Base-by-base conservation (phyloP, 208 protist species). In the Wallacemonas sp. region DNA sequence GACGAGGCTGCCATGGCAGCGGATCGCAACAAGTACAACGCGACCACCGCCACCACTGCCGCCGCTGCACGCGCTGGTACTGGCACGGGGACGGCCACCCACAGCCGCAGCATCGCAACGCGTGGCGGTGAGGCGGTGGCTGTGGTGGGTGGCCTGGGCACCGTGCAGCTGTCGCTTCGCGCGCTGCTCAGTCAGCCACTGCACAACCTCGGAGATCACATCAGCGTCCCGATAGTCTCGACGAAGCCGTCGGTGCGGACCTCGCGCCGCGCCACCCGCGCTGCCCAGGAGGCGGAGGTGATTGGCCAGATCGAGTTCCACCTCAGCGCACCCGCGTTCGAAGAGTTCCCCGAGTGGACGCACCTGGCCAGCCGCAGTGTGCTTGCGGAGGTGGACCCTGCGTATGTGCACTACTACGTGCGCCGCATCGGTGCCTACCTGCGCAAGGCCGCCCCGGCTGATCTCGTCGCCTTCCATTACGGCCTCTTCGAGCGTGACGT, bases 401-500 rank as follows among this genome's bases (percentile, higher is more conserved):
- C 48, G 24, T 90, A 82, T 57, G 78, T 93, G 27, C 78, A 82
- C 38, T 86, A 90, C 79, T 92, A 85, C 72, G 76, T 79, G 54
- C 78, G 68, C 6, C 82, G 90, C 49, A 86, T 95, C 60, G 57
- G 67, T 0, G 62, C 70, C 5, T 86, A 81, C 56, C 80, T 92
- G 64, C 67, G 75, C 30, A 36, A 67, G 21, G 58, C 79, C 69
- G 73, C 70, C 55, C 80, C 85, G 0, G 56, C 55, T 1, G 67
- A 72, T 2, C 67, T 95, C 44, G 61, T 68, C 24, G 64, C 81
- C 9, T 83, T 90, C 46, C 87, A 95, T 72, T 91, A 90, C 67
- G 67, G 67, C 2, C 49, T 95, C 27, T 93, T 88, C 71, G 90
- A 95, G 75, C 77, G 85, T 1, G 77, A 95, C 41, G 83, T 92